Percentiles rank a stretch among this genome's conserved stretches.
phyloP scores from a whole-genome alignment of 192 early-diverging fungal genomes.

The Backusella psychrophila region DNA sequence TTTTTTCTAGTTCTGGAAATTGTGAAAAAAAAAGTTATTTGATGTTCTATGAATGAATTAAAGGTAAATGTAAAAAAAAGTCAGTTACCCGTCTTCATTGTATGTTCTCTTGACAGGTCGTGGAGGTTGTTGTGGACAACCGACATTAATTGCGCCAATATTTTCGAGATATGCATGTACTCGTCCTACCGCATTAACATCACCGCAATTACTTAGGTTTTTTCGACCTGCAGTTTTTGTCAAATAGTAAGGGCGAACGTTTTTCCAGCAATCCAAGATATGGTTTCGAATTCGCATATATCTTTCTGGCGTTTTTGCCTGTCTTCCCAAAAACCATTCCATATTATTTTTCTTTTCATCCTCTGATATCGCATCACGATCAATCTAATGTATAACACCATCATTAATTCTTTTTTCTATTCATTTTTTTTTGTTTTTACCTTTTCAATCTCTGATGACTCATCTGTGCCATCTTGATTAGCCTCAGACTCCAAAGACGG shows the following conservation, averaged over 20 bases:
- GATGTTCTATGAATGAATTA: slow-evolving; percentile 16
- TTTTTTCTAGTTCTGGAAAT: background rate
- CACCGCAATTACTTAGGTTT: slow-evolving; percentile 79
- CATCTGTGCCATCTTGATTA: background rate
- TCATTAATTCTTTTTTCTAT: background rate
- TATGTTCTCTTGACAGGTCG: slow-evolving; percentile 19
- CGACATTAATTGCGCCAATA: slow-evolving; percentile 77
- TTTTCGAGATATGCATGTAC: slow-evolving; percentile 84
- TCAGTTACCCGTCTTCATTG: slow-evolving; percentile 7
- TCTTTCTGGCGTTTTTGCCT: slow-evolving; percentile 82
- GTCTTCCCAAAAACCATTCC: slow-evolving; percentile 70
- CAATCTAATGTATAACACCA: slow-evolving; percentile 17
- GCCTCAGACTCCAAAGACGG: no score
- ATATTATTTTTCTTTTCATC: slow-evolving; percentile 45
- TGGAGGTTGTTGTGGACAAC: slow-evolving; percentile 43
- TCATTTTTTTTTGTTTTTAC: background rate
- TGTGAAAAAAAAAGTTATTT: background rate
- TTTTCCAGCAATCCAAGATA: slow-evolving; percentile 77
- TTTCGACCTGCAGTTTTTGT: slow-evolving; percentile 79
- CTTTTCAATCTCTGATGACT: background rate
- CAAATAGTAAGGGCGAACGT: slow-evolving; percentile 64
- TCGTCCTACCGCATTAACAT: slow-evolving; percentile 91
- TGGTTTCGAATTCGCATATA: slow-evolving; percentile 89
- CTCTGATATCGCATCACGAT: slow-evolving; percentile 46
- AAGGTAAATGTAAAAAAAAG: slow-evolving; percentile 5